Conservation (phyloP, 2,329 filamentous ascomycete genomes). For the Sporothrix pseudoabietina region DNA sequence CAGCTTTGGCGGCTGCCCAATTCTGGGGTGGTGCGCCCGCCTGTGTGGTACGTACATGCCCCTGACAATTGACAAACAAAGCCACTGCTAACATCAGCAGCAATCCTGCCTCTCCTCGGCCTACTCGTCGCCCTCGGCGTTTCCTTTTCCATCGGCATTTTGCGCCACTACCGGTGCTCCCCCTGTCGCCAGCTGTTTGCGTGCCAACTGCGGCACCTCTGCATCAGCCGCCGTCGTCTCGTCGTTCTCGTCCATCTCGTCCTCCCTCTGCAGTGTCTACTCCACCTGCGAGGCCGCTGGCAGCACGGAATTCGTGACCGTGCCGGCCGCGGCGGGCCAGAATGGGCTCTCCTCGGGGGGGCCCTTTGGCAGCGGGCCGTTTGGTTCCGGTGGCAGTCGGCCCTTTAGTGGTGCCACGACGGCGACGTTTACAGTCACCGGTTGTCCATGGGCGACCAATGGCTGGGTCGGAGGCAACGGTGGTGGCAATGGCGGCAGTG, state of each 20-base stretch:
- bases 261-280: conserved; percentile 47
- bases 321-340: conserved; percentile 41
- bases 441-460: conserved; percentile 45
- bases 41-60: conserved; percentile 46
- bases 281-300: conserved; percentile 46
- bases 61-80: background rate
- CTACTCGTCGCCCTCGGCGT: conserved; percentile 40
- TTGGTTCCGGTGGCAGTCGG: background rate
- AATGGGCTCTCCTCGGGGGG: conserved; percentile 29
- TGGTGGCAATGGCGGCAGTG: conserved; percentile 42
- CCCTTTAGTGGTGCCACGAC: conserved; percentile 39
- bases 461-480: conserved; percentile 47
- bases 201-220: conserved; percentile 40
- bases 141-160: conserved; percentile 41
- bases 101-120: conserved; percentile 48
- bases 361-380: conserved; percentile 14
- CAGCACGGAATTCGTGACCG: conserved; percentile 45
- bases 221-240: conserved; percentile 36
- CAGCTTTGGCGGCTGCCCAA: conserved; percentile 40
- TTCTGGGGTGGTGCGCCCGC: conserved; percentile 47
- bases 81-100: conserved; percentile 37
- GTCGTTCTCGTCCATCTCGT: conserved; percentile 44
- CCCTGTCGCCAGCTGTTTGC: conserved; percentile 39
- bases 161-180: conserved; percentile 37
- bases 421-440: conserved; percentile 48